Evolutionary conservation across 225 moss, liverwort and hornwort species (phyloP), one percentile per base, ranked within the genome.

Genomic region (Polytrichum formosum): DNA sequence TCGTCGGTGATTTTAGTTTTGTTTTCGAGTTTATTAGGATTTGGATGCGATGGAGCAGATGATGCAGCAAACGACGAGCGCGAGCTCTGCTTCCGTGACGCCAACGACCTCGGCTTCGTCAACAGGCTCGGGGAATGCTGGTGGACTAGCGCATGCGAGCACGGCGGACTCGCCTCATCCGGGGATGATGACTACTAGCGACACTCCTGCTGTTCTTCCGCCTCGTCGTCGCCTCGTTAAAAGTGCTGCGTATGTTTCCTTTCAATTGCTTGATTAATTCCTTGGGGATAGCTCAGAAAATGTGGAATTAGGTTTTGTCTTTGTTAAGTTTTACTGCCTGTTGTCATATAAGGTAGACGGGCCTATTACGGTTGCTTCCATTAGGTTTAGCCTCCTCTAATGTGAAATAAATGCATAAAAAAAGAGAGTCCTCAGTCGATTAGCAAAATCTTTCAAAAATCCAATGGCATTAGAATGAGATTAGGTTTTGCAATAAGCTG

Each of bases 211-310:
- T 33, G 74, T 77, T 30, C 67, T 81, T 55, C 87, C 84, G 5
- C 87, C 84, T 73, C 77, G 87, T 18, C 87, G 87, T 67, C 87
- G 87, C 25, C 70, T 84, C 25, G 79, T 81, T 54, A 87, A 87
- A 66, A 61, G 72, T 21, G 68, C 87, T 79, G 84, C 75, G 87
- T 87, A 71, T 64, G 84, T 77, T 46, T 21, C 63, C 6, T 61
- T 61, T 26, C 3, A 21, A n/a, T 61, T 61, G 2, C 26, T 61
- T 21, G 7, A 26, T 13, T 7, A 22, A n/a, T 61, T 61, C 10
- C 4, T 61, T 7, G 60, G 21, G 13, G 26, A 61, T 13, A 61
- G 4, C 6, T 21, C n/a, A 61, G 21, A 21, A n/a, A 7, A 61
- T 26, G 60, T 61, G 60, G 26, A 61, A n/a, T 21, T 21, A n/a